Evolutionary conservation across 192 early-diverging fungal species (phyloP).

Genomic region (Gamsiella multidivaricata): DNA sequence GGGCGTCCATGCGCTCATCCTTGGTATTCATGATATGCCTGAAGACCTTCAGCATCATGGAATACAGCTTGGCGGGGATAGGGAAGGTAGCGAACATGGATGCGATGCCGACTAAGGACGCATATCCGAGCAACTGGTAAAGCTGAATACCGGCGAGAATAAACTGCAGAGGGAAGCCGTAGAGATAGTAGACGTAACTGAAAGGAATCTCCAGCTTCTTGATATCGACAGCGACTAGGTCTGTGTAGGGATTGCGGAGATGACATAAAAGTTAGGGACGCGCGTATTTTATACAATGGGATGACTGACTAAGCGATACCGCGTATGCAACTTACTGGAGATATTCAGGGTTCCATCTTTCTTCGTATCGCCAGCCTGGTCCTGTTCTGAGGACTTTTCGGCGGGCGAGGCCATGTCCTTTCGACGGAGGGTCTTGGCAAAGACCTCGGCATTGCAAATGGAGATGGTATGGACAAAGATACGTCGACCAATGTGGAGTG

Average conservation of each 20-base stretch:
- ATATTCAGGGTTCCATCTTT: conserved; percentile 46
- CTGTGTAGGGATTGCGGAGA: neutral
- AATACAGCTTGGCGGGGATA: conserved; percentile 61
- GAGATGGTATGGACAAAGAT: conserved; percentile 68
- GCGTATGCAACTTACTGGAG: conserved; percentile 38
- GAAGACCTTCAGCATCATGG: conserved; percentile 61
- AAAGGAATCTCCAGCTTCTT: conserved; percentile 47
- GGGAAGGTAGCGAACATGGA: conserved; percentile 75
- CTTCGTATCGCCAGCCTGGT: conserved; percentile 7
- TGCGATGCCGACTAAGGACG: conserved; percentile 83
- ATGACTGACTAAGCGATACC: no score
- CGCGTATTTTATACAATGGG: neutral
- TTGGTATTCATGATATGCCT: conserved; percentile 67
- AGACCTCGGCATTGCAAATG: conserved; percentile 60
- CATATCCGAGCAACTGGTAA: conserved; percentile 80
- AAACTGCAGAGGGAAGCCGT: conserved; percentile 74
- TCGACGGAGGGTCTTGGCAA: conserved; percentile 61
- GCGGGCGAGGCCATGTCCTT: conserved; percentile 58
- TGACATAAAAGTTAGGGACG: neutral
- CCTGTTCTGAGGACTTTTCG: conserved; percentile 43
- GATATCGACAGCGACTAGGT: conserved; percentile 40
- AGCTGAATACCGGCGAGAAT: conserved; percentile 75
- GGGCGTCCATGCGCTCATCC: conserved; percentile 83
- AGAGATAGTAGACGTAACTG: conserved; percentile 65
- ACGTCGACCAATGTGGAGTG: conserved; percentile 73